Percentiles rank a stretch among this genome's conserved stretches.
phyloP scores from a whole-genome alignment of 495 filamentous ascomycete genomes.

The Tirmania nivea region DNA sequence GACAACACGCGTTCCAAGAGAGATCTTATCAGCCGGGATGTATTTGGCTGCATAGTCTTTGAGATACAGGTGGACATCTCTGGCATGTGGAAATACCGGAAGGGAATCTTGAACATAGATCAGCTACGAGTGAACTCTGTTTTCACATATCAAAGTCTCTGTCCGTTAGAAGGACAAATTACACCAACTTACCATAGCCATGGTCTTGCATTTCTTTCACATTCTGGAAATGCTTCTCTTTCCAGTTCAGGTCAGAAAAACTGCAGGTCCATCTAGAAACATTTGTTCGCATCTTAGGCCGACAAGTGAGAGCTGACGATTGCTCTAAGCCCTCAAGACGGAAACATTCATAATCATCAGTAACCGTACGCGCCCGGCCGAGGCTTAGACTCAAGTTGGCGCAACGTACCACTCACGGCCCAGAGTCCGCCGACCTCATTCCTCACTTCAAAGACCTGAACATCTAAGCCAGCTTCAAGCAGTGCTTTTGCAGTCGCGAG shows the following conservation, averaged over 20 bases:
- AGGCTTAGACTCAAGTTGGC: slow-evolving; percentile 20
- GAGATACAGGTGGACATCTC: too few species aligned
- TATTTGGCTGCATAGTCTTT: too few species aligned
- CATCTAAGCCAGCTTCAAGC: slow-evolving; percentile 39
- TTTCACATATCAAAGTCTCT: slow-evolving; percentile 31
- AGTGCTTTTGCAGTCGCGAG: slow-evolving; percentile 66
- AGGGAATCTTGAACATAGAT: too few species aligned
- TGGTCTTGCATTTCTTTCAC: slow-evolving; percentile 43
- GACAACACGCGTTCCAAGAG: too few species aligned
- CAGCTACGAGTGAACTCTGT: slow-evolving; percentile 27
- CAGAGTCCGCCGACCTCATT: slow-evolving; percentile 55
- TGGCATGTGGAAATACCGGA: too few species aligned
- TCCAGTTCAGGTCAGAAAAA: slow-evolving; percentile 63
- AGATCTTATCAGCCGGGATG: too few species aligned
- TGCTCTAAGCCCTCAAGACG: too few species aligned
- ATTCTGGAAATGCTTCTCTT: slow-evolving; percentile 7
- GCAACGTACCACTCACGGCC: slow-evolving; percentile 29
- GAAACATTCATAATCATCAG: too few species aligned
- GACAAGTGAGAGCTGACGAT: too few species aligned
- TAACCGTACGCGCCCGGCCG: slow-evolving; percentile 33
- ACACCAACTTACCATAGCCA: slow-evolving; percentile 57
- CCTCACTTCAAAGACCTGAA: slow-evolving; percentile 49
- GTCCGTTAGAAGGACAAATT: slow-evolving; percentile 33
- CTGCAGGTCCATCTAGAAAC: slow-evolving; percentile 54
- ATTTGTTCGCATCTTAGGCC: slow-evolving; percentile 39